These are phyloP conservation scores for Aaosphaeria pasadenensis DNA, from an alignment of 2,329 filamentous ascomycete genomes.

Conservation along the genomic window DNA sequence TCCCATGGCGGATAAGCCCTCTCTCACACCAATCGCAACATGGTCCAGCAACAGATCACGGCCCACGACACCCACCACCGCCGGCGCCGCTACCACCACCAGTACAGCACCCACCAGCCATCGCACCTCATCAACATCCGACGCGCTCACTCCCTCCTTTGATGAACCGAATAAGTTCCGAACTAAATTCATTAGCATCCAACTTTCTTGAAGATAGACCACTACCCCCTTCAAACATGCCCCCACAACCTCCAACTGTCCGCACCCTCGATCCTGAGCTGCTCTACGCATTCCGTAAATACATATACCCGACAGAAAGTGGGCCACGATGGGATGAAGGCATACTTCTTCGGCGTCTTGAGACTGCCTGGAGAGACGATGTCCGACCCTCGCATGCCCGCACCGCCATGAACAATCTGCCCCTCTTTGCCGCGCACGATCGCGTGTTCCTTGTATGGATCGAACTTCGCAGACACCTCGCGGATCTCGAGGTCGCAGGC, in stretches of 20 bases:
- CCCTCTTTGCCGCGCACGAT: constrained; percentile 29
- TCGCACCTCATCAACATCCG: too few species aligned
- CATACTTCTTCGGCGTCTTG: constrained; percentile 24
- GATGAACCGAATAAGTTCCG: constrained; percentile 18
- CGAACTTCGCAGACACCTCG: constrained; percentile 30
- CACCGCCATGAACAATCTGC: constrained; percentile 23
- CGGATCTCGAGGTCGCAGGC: constrained; percentile 31
- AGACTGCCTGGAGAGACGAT: constrained; percentile 28
- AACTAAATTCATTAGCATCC: constrained; percentile 25
- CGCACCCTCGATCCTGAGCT: constrained; percentile 20
- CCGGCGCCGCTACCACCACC: constrained; percentile 1
- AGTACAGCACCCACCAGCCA: constrained; percentile 7
- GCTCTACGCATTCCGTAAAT: constrained; percentile 25
- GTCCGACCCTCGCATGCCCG: constrained; percentile 22
- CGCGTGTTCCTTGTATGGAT: constrained; percentile 34
- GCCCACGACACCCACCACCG: not conserved
- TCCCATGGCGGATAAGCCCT: not conserved
- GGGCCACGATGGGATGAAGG: constrained; percentile 22
- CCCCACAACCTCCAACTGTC: not conserved
- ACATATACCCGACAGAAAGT: constrained; percentile 26
- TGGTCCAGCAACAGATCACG: not conserved
- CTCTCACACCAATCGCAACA: not conserved
- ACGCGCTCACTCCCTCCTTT: constrained; percentile 8
- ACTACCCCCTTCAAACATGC: constrained; percentile 1
- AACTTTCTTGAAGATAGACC: constrained; percentile 21